Percentiles rank a stretch among this genome's conserved stretches.
Evolutionary conservation across 139 green algal species (phyloP).

Genomic region (Volvox reticuliferus): DNA sequence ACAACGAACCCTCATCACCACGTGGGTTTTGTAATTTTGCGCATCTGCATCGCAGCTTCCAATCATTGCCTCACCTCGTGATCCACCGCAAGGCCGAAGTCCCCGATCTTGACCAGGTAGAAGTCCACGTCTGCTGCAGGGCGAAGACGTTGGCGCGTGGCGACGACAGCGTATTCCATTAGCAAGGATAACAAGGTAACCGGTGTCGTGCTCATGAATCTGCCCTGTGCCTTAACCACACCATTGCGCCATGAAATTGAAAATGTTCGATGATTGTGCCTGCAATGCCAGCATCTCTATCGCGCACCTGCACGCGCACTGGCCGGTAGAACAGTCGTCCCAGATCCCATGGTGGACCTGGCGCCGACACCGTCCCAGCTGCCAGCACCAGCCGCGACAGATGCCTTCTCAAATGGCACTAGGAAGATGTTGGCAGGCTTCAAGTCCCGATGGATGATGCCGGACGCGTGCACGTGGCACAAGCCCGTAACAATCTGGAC

Average conservation of each 20-base stretch:
- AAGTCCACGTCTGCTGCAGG: neutral
- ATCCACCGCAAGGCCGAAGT: conserved; percentile 54
- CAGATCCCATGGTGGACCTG: neutral
- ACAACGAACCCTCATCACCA: no score
- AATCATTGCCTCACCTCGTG: neutral
- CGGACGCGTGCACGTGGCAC: conserved; percentile 41
- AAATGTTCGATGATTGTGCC: no score
- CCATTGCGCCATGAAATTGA: no score
- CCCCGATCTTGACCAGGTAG: conserved; percentile 54
- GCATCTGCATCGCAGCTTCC: no score
- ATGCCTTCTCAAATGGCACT: neutral
- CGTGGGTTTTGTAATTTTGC: no score
- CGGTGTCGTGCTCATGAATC: no score
- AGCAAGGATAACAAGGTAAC: no score
- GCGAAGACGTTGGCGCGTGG: neutral
- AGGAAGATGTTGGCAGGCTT: conserved; percentile 65
- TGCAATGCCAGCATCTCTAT: no score
- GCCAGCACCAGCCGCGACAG: neutral
- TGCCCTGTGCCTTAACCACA: no score
- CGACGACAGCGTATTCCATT: neutral
- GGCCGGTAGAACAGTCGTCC: neutral
- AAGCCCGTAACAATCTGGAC: conserved; percentile 45
- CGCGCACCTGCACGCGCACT: neutral
- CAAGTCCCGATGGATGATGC: conserved; percentile 57
- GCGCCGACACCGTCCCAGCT: neutral